Evolutionary conservation across 495 filamentous ascomycete genomes (phyloP).

Genomic region (Poronia punctata): DNA sequence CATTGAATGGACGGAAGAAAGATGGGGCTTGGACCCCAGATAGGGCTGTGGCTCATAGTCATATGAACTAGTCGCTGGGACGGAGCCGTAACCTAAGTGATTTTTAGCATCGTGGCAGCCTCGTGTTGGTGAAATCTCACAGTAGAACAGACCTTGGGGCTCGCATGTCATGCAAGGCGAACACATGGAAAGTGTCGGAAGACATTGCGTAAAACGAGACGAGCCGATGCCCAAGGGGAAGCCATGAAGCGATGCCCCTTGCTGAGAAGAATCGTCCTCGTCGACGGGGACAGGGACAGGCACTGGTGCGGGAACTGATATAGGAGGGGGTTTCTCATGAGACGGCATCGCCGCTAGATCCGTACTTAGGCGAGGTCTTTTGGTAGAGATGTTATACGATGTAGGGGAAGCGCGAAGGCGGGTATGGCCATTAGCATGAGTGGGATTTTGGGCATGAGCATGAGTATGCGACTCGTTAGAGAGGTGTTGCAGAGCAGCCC

Average conservation of each 20-base stretch:
- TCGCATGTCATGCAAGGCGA: constrained; percentile 34
- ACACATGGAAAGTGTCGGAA: constrained; percentile 34
- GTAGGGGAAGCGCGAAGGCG: constrained; percentile 10
- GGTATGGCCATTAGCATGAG: too few relatives aligned
- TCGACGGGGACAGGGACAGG: constrained; percentile 16
- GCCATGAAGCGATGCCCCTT: constrained; percentile 14
- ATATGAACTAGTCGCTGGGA: constrained; percentile 29
- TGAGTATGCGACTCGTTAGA: too few relatives aligned
- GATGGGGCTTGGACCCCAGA: constrained; percentile 21
- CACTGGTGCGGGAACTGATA: too few relatives aligned
- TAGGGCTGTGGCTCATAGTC: constrained; percentile 26
- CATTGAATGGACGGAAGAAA: constrained; percentile 24
- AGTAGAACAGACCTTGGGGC: constrained; percentile 25
- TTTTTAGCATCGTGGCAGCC: constrained; percentile 17
- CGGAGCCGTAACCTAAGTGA: constrained; percentile 21
- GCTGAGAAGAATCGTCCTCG: constrained; percentile 19
- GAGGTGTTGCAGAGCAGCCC: constrained; percentile 16
- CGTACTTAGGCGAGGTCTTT: constrained; percentile 30
- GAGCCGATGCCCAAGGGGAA: constrained; percentile 25
- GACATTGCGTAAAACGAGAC: constrained; percentile 29
- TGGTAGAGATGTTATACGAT: constrained; percentile 20
- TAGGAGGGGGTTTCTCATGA: constrained; percentile 35
- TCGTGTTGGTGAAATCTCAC: constrained; percentile 6
- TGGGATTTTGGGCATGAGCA: too few relatives aligned
- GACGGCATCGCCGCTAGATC: constrained; percentile 18